Conservation (phyloP, 345 rosid genomes). For the Cochlearia excelsa region DNA sequence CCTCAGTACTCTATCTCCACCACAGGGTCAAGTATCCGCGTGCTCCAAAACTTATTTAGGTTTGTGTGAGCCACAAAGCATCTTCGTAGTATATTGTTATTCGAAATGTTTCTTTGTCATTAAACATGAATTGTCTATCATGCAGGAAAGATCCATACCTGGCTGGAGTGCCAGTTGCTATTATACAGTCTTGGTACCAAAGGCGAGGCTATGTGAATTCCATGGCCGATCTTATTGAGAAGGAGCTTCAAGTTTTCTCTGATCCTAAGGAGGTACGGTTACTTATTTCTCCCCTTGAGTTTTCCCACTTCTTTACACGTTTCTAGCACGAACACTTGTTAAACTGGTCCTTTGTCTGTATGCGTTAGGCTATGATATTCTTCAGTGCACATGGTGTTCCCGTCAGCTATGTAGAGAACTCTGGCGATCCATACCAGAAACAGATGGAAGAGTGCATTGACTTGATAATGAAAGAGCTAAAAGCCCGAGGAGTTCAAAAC, state of each 20-base stretch:
- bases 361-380: slow-evolving; percentile 72
- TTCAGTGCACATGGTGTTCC: slow-evolving; percentile 99
- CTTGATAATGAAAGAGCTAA: slow-evolving; percentile 80
- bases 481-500: slow-evolving; percentile 67
- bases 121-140: slow-evolving; percentile 25
- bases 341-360: slow-evolving; percentile 12
- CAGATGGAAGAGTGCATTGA: slow-evolving; percentile 92
- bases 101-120: not conserved
- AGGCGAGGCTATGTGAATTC: slow-evolving; percentile 79
- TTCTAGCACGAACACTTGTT: not conserved
- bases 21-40: slow-evolving; percentile 89
- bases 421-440: slow-evolving; percentile 89
- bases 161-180: slow-evolving; percentile 69
- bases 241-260: slow-evolving; percentile 63
- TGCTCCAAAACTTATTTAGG: slow-evolving; percentile 69
- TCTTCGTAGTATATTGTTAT: not conserved
- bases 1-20: slow-evolving; percentile 96
- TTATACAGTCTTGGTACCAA: slow-evolving; percentile 84
- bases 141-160: slow-evolving; percentile 74
- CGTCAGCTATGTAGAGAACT: slow-evolving; percentile 75
- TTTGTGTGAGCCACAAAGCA: slow-evolving; percentile 24
- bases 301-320: not conserved
- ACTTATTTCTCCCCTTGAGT: not conserved
- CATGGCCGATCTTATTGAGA: slow-evolving; percentile 80
- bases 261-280: slow-evolving; percentile 67